These are phyloP conservation scores for Talaromyces trachyspermus DNA, from an alignment of 495 filamentous ascomycete genomes.

Conservation along the genomic window DNA sequence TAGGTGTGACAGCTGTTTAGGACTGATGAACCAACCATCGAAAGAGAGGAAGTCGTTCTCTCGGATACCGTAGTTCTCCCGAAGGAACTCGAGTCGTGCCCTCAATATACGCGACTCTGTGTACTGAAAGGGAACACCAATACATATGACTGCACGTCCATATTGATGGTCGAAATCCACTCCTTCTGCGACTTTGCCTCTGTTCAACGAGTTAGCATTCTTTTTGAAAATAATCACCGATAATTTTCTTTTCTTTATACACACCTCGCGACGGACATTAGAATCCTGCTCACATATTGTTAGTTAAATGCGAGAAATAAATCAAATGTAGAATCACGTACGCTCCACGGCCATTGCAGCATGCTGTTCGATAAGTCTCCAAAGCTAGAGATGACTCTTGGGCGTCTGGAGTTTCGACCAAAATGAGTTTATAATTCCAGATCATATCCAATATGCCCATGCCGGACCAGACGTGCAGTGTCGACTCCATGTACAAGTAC, in stretches of 20 bases:
- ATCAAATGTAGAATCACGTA: slow-evolving; percentile 50
- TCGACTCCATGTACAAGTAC: slow-evolving; percentile 98
- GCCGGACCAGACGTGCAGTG: slow-evolving; percentile 98
- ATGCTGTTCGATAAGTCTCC: slow-evolving; percentile 94
- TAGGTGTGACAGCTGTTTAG: not conserved
- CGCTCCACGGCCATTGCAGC: slow-evolving; percentile 91
- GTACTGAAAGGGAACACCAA: slow-evolving; percentile 98
- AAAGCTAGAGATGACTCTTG: slow-evolving; percentile 95
- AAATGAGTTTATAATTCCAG: slow-evolving; percentile 98
- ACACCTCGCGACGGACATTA: slow-evolving; percentile 8
- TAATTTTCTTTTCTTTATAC: not conserved
- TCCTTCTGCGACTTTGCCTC: slow-evolving; percentile 94
- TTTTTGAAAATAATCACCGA: not conserved
- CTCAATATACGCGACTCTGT: slow-evolving; percentile 96
- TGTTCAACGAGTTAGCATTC: slow-evolving; percentile 63
- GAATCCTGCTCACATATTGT: not conserved
- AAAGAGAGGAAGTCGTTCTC: slow-evolving; percentile 98
- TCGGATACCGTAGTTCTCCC: slow-evolving; percentile 93
- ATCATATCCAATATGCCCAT: slow-evolving; percentile 97
- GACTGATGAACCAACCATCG: slow-evolving; percentile 37
- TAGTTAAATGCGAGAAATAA: not conserved
- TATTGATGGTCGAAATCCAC: slow-evolving; percentile 99
- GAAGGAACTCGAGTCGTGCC: slow-evolving; percentile 88
- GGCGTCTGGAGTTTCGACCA: slow-evolving; percentile 94
- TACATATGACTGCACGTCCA: slow-evolving; percentile 91